phyloP scores from a whole-genome alignment of 169 alveolate genomes.

The Perkinsus marinus region DNA sequence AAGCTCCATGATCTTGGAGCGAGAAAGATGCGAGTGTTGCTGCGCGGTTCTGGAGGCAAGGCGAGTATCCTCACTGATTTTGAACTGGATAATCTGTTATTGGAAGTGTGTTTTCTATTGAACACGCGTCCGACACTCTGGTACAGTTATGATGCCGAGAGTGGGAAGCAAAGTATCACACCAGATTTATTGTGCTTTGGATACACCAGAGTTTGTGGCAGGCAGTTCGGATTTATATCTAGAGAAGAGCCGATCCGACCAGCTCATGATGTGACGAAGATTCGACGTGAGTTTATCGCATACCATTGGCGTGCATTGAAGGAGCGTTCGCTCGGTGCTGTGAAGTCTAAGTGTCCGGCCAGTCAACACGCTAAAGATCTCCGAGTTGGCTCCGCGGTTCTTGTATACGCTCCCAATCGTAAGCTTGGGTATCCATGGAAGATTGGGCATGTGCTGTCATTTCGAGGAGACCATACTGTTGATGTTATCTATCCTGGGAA shows the following conservation, averaged over 20 bases:
- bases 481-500: neutral
- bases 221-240: neutral
- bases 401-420: neutral
- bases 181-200: neutral
- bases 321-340: neutral
- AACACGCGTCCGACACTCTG: neutral
- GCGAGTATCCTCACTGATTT: neutral
- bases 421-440: neutral
- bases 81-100: neutral
- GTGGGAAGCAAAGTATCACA: neutral
- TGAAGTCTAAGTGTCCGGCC: neutral
- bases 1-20: neutral
- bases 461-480: neutral
- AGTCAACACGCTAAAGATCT: neutral
- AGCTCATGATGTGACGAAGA: neutral
- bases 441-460: neutral
- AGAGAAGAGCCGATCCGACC: neutral
- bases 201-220: neutral
- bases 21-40: neutral
- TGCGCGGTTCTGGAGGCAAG: neutral
- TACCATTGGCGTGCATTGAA: neutral
- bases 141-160: neutral
- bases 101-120: neutral
- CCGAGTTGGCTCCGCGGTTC: neutral
- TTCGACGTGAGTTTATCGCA: neutral